Percentiles rank a stretch among this genome's conserved stretches.
Conservation (phyloP, 2,329 filamentous ascomycete species). For the Neonectria coccinea region DNA sequence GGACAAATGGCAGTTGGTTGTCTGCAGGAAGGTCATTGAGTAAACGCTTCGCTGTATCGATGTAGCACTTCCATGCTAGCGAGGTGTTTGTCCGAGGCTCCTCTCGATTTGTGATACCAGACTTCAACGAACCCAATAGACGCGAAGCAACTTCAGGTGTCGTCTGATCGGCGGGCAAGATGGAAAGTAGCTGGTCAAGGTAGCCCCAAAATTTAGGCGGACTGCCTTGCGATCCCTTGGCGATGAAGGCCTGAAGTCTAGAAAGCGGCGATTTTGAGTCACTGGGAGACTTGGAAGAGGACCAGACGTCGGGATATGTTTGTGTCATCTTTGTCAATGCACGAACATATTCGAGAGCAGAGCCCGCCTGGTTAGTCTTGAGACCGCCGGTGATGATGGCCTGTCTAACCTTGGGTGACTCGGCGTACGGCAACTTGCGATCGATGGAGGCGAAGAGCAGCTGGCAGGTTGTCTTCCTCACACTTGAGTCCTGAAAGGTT, state of each 20-base stretch:
- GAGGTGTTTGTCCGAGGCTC: constrained; percentile 77
- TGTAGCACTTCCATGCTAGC: constrained; percentile 81
- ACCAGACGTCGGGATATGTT: constrained; percentile 79
- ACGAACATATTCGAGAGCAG: constrained; percentile 77
- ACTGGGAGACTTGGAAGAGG: constrained; percentile 56
- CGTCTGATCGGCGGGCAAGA: constrained; percentile 63
- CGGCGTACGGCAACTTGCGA: constrained; percentile 60
- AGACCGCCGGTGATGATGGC: constrained; percentile 79
- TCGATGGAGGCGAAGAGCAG: constrained; percentile 63
- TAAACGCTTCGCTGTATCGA: constrained; percentile 70
- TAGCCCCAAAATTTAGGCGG: constrained; percentile 78
- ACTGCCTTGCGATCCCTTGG: constrained; percentile 86
- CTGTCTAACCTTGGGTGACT: constrained; percentile 64
- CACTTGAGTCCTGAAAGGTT: constrained; percentile 68
- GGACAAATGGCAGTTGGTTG: constrained; percentile 60
- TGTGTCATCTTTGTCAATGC: constrained; percentile 75
- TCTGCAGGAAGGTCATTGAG: constrained; percentile 58
- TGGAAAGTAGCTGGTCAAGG: constrained; percentile 71
- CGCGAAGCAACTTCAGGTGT: constrained; percentile 64
- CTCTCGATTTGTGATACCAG: constrained; percentile 78
- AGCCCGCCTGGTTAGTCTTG: constrained; percentile 77
- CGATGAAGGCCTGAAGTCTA: constrained; percentile 77
- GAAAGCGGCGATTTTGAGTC: constrained; percentile 66
- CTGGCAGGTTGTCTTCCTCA: constrained; percentile 64
- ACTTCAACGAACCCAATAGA: constrained; percentile 75